A percentile compares a stretch with the other conserved stretches of the same genome.
Conservation (phyloP, 306 rosid genomes). For the Aeschynomene evenia region DNA sequence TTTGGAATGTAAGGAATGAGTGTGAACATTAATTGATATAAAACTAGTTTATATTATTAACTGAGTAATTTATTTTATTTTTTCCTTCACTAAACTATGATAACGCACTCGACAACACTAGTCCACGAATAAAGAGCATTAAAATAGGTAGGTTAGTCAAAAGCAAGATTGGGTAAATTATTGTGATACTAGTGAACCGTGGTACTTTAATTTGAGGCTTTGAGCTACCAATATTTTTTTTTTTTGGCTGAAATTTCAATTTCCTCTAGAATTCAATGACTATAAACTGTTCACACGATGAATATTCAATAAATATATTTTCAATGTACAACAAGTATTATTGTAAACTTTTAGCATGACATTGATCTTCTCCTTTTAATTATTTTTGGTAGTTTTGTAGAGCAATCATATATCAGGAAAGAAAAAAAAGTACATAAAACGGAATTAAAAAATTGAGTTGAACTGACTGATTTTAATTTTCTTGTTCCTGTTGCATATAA, state of each 20-base stretch:
- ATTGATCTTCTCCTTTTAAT: background rate
- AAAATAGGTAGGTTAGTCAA: slow-evolving; percentile 20
- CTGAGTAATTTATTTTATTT: background rate
- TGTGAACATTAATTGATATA: too few relatives aligned
- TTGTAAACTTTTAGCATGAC: background rate
- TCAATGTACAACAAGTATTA: too few relatives aligned
- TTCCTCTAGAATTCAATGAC: background rate
- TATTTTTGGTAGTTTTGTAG: background rate
- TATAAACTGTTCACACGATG: too few relatives aligned
- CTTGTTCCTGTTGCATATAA: too few relatives aligned
- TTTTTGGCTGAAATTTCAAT: background rate
- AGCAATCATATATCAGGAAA: too few relatives aligned
- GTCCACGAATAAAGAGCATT: background rate
- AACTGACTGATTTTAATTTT: background rate
- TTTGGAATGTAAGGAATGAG: too few relatives aligned
- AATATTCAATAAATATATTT: too few relatives aligned
- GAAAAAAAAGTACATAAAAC: background rate
- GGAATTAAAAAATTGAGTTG: background rate
- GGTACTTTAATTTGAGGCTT: too few relatives aligned
- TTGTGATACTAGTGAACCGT: background rate
- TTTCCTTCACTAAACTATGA: slow-evolving; percentile 16
- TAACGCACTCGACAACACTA: slow-evolving; percentile 18
- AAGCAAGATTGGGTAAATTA: slow-evolving; percentile 12
- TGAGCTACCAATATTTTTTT: background rate
- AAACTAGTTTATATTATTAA: too few relatives aligned